Evolutionary conservation across 148 eudicot species (phyloP).

Genomic region (Rhododendron ovatum): DNA sequence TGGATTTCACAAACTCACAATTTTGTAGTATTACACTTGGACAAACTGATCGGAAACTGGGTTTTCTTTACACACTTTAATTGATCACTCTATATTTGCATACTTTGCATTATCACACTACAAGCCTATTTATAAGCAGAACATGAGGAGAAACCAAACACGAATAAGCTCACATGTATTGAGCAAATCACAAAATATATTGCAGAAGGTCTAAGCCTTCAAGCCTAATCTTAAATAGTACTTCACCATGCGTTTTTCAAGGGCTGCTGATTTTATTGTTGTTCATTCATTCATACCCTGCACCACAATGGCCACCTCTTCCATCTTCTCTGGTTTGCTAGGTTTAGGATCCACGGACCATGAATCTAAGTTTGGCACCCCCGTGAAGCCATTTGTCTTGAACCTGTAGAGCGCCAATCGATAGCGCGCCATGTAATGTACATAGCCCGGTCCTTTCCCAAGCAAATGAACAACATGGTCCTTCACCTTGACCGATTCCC

Average conservation of each 20-base stretch:
- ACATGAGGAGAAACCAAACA: not conserved
- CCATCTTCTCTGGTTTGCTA: constrained; percentile 20
- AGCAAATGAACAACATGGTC: no score
- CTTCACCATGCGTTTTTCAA: no score
- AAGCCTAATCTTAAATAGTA: no score
- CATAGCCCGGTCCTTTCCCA: constrained; percentile 40
- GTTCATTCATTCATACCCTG: constrained; percentile 22
- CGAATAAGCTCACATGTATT: not conserved
- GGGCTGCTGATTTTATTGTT: no score
- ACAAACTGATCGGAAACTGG: not conserved
- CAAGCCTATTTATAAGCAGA: not conserved
- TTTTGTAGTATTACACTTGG: not conserved
- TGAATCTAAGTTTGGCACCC: constrained; percentile 41
- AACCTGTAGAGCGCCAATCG: constrained; percentile 56
- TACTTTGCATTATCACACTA: not conserved
- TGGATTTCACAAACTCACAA: not conserved
- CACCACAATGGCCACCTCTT: constrained; percentile 15
- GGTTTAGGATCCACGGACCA: not conserved
- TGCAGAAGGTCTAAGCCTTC: no score
- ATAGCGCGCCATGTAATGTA: constrained; percentile 60
- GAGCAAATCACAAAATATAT: not conserved
- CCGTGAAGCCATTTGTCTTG: constrained; percentile 93
- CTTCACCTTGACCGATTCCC: no score
- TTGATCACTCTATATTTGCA: not conserved
- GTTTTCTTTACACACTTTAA: not conserved